Evolutionary conservation across 2,329 filamentous ascomycete genomes (phyloP).

Genomic region (Sclerotinia spermophila): DNA sequence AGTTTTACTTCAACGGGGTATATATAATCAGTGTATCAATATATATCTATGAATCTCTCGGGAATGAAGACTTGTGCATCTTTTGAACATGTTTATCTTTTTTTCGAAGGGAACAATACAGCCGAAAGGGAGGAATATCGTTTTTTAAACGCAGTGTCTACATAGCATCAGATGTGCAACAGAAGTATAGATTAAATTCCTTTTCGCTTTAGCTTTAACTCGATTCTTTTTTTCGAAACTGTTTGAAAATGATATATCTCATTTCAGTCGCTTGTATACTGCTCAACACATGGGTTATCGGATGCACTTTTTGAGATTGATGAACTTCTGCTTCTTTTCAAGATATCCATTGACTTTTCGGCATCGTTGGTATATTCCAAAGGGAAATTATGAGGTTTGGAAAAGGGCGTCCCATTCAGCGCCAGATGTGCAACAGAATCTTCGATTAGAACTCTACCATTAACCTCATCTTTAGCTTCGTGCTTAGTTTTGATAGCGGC

Average conservation of each 20-base stretch:
- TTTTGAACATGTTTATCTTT: neutral
- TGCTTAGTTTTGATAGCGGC: too few relatives aligned
- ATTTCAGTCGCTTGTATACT: too few relatives aligned
- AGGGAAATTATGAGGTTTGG: neutral
- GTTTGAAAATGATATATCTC: neutral
- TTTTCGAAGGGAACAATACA: neutral
- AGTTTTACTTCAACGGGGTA: neutral
- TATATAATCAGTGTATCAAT: accelerated
- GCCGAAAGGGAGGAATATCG: neutral
- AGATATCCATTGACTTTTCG: neutral
- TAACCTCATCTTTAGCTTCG: too few relatives aligned
- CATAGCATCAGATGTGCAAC: neutral
- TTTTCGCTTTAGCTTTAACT: neutral
- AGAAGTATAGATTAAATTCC: neutral
- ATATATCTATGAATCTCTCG: neutral
- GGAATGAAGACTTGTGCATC: accelerated
- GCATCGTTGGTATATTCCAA: neutral
- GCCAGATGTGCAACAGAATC: neutral
- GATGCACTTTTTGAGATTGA: too few relatives aligned
- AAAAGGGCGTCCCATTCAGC: neutral
- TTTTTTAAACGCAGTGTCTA: neutral
- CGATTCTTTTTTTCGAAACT: neutral
- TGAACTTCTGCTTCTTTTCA: neutral
- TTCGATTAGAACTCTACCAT: too few relatives aligned
- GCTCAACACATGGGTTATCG: neutral